Conservation (phyloP, 129 eudicot genomes). For the Rutidosis leptorrhynchoides region DNA sequence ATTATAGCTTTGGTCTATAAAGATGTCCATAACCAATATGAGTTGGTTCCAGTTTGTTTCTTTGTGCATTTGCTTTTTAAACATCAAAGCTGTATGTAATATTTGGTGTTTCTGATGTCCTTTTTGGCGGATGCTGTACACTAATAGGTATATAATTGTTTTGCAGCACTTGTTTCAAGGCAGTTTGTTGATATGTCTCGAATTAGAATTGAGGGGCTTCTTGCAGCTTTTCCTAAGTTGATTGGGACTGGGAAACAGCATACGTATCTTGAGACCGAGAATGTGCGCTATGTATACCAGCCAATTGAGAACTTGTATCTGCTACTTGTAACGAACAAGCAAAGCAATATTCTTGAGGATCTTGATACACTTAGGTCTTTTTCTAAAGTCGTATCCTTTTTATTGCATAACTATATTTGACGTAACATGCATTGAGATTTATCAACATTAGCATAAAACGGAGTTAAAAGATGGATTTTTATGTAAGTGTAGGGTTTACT, state of each 20-base stretch:
- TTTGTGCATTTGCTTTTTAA: too few relatives aligned
- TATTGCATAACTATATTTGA: too few relatives aligned
- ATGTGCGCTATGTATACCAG: conserved; percentile 94
- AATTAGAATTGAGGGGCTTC: conserved; percentile 87
- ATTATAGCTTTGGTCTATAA: too few relatives aligned
- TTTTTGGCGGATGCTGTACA: background rate
- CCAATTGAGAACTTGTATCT: conserved; percentile 77
- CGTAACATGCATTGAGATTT: too few relatives aligned
- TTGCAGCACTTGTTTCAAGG: conserved; percentile 86
- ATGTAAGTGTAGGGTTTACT: too few relatives aligned
- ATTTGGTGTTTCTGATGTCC: too few relatives aligned
- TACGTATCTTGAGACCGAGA: conserved; percentile 88
- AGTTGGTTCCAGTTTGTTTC: too few relatives aligned
- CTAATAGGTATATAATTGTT: conserved; percentile 17
- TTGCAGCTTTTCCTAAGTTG: conserved; percentile 95
- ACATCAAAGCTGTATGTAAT: too few relatives aligned
- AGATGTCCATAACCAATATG: too few relatives aligned
- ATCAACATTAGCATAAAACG: too few relatives aligned
- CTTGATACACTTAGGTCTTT: conserved; percentile 87
- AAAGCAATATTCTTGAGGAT: conserved; percentile 96
- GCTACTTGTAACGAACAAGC: conserved; percentile 89
- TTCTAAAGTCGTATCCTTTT: conserved; percentile 79
- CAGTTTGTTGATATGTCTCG: conserved; percentile 97
- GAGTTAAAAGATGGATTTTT: background rate
- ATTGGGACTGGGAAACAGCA: conserved; percentile 96